A percentile compares a stretch with the other conserved stretches of the same genome.
Evolutionary conservation across 192 early-diverging fungal species (phyloP).

Genomic region (Rhizoclosmatium globosum): DNA sequence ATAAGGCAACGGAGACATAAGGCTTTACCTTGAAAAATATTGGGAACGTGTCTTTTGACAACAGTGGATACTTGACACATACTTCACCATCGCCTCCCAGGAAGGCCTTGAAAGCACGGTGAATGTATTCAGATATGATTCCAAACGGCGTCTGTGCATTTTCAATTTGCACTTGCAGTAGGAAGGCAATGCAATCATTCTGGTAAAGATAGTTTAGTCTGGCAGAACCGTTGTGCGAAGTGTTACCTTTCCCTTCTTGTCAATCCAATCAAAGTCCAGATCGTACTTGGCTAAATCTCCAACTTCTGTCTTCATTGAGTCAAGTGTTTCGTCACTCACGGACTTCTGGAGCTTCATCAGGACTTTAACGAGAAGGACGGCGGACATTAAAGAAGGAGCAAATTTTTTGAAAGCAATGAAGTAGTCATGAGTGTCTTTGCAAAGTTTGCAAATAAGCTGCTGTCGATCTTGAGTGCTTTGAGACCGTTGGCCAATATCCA

Average conservation of each 20-base stretch:
- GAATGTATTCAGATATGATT: slow-evolving; percentile 26
- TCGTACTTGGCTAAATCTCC: slow-evolving; percentile 11
- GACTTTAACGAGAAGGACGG: slow-evolving; percentile 19
- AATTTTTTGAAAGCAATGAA: slow-evolving; percentile 33
- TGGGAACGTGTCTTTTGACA: slow-evolving; percentile 24
- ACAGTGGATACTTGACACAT: slow-evolving; percentile 27
- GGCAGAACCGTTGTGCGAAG: neutral
- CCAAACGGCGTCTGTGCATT: neutral
- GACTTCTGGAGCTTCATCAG: slow-evolving; percentile 1
- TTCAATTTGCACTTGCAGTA: slow-evolving; percentile 21
- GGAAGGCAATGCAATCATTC: slow-evolving; percentile 6
- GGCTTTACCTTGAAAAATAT: slow-evolving; percentile 27
- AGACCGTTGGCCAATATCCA: neutral
- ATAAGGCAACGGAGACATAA: neutral
- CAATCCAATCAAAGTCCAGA: slow-evolving; percentile 5
- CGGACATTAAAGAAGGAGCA: slow-evolving; percentile 20
- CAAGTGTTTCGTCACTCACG: neutral
- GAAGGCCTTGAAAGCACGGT: slow-evolving; percentile 14
- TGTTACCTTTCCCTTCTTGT: neutral
- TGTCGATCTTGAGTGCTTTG: neutral
- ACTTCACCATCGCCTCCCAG: neutral
- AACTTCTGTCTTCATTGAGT: neutral
- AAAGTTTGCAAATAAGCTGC: neutral
- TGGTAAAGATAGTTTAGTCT: neutral
- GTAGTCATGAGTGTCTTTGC: slow-evolving; percentile 20